A percentile compares a stretch with the other conserved stretches of the same genome.
Conservation (phyloP, 1,139 yeast species). For the Scheffersomyces titani region DNA sequence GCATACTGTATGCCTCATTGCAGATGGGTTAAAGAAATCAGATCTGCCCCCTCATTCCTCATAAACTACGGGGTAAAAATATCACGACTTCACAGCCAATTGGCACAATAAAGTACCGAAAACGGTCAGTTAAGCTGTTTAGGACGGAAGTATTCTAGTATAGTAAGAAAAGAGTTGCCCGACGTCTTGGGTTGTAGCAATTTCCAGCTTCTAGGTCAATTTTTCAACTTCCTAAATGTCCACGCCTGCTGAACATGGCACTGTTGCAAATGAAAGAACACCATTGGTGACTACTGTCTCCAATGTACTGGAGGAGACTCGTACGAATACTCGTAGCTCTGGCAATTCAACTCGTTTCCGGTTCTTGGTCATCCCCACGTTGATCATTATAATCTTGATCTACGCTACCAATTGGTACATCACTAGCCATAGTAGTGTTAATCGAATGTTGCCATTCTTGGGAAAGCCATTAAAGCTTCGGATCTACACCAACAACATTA, state of each 20-base stretch:
- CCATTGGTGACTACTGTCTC: neutral
- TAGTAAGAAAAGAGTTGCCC: neutral
- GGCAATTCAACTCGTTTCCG: neutral
- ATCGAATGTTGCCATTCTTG: neutral
- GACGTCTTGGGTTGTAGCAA: neutral
- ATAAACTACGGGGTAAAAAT: neutral
- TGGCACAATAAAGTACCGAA: neutral
- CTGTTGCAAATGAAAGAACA: neutral
- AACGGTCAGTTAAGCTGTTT: neutral
- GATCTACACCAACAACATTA: slow-evolving; percentile 54
- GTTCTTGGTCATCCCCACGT: neutral
- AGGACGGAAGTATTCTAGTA: neutral
- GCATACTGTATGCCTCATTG: neutral
- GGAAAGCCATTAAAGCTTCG: slow-evolving; percentile 24
- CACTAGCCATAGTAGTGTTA: neutral
- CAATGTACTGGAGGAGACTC: neutral
- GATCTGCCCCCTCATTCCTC: neutral
- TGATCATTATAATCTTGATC: neutral
- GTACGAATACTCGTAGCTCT: neutral
- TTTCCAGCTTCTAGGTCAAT: neutral
- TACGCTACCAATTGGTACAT: neutral
- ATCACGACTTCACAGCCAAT: neutral
- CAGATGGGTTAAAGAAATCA: neutral
- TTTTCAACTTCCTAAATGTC: neutral
- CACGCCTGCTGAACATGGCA: neutral